Conservation (phyloP, 1,284 basidiomycete species). For the Boletus austroedulis region DNA sequence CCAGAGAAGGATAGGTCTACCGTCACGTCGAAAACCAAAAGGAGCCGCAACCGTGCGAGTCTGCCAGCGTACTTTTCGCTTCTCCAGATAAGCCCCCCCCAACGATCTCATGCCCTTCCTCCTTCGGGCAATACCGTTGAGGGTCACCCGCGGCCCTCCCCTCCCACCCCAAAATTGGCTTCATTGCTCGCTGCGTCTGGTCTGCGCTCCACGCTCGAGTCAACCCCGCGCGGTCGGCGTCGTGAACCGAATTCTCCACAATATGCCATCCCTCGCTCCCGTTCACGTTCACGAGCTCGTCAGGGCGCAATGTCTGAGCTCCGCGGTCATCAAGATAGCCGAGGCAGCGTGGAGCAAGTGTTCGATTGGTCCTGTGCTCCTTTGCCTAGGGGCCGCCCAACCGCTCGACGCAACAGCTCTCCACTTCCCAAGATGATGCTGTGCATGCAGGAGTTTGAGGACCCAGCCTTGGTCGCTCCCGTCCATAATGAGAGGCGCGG, state of each 20-base stretch:
- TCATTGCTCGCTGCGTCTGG: constrained; percentile 32
- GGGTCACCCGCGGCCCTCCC: constrained; percentile 46
- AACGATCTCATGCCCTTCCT: constrained; percentile 42
- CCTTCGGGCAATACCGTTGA: constrained; percentile 47
- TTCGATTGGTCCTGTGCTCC: constrained; percentile 40
- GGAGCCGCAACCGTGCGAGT: constrained; percentile 64
- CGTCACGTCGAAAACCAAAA: constrained; percentile 47
- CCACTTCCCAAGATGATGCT: constrained; percentile 46
- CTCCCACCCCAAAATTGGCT: constrained; percentile 54
- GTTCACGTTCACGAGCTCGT: constrained; percentile 28
- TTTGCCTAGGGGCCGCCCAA: constrained; percentile 43
- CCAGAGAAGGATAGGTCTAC: constrained; percentile 37
- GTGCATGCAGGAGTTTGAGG: constrained; percentile 35
- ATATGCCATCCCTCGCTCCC: constrained; percentile 40
- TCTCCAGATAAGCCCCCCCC: constrained; percentile 51
- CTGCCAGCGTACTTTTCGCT: constrained; percentile 76
- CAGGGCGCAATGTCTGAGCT: constrained; percentile 14
- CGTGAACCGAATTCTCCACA: constrained; percentile 40
- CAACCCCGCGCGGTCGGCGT: constrained; percentile 50
- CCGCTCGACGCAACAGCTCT: constrained; percentile 49
- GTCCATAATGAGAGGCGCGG: constrained; percentile 41
- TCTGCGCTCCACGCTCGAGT: constrained; percentile 35
- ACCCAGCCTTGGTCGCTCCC: constrained; percentile 29
- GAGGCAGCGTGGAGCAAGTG: constrained; percentile 37
- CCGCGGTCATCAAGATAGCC: constrained; percentile 32